Evolutionary conservation across 495 filamentous ascomycete species (phyloP), one percentile per base, ranked within the genome.

Genomic region (Recurvomyces mirabilis): DNA sequence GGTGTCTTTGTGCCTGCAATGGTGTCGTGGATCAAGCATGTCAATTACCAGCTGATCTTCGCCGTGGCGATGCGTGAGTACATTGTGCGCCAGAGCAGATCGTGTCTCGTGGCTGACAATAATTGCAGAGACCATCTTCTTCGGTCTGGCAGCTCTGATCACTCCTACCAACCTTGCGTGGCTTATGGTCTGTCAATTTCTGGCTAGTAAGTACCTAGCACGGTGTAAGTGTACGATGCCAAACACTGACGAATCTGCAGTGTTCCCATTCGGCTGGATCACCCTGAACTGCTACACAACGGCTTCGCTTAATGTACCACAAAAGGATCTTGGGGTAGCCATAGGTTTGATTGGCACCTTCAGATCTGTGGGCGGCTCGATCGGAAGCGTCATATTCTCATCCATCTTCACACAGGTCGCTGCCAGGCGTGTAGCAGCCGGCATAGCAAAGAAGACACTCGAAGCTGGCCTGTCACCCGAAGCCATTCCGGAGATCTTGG

Each of bases 1-100:
- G 60, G 61, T 14, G 57, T 52, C 19, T 46, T 65, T 41, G 24
- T 63, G 6, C 58, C 61, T 10, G 51, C 48, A 22, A 31, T 65
- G 21, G 49, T 63, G 1, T 50, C 57, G 42, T 53, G 56, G 28
- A 65, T 65, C 49, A 59, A 57, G 46, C 52, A 61, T 43, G 49
- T 61, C 25, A 52, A 55, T 13, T 43, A 42, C 31, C 62, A 65
- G 43, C 47, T 65, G 28, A 49, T 57, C 40, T 40, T 59, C 43
- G 58, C 58, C 17, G 40, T 62, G 15, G 38, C 54, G 26, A 59
- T 65, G 38, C 60, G n/a, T 7, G 26, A n/a, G n/a, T n/a, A n/a
- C n/a, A n/a, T n/a, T n/a, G n/a, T n/a, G n/a, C n/a, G n/a, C n/a
- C n/a, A n/a, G n/a, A n/a, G n/a, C n/a, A n/a, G n/a, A n/a, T n/a